These are phyloP conservation scores for Martiniozyma abietophila DNA, from an alignment of 805 yeast genomes.

Conservation along the genomic window DNA sequence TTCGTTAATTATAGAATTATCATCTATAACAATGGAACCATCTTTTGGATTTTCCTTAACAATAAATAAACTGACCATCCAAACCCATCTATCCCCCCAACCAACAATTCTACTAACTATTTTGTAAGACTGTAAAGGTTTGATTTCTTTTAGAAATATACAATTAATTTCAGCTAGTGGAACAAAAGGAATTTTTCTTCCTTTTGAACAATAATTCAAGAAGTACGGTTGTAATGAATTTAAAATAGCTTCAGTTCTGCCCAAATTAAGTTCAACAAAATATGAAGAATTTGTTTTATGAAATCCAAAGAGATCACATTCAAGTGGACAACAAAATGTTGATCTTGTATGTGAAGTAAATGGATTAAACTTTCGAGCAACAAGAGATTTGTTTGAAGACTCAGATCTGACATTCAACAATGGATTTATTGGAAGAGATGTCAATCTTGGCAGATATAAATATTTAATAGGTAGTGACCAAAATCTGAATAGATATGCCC, in stretches of 20 bases:
- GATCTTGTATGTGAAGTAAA: slow-evolving; percentile 9
- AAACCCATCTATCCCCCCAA: slow-evolving; percentile 88
- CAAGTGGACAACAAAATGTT: slow-evolving; percentile 53
- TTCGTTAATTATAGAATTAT: too few species aligned
- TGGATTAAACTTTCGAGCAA: slow-evolving; percentile 1
- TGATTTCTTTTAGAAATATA: slow-evolving; percentile 63
- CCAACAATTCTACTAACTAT: slow-evolving; percentile 55
- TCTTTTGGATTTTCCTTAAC: slow-evolving; percentile 24
- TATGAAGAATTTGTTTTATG: slow-evolving; percentile 88
- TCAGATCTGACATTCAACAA: too few species aligned
- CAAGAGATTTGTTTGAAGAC: background rate
- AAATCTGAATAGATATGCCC: slow-evolving; percentile 57
- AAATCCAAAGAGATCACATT: slow-evolving; percentile 68
- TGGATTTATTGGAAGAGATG: slow-evolving; percentile 7
- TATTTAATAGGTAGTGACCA: slow-evolving; percentile 36
- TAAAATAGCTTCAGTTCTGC: slow-evolving; percentile 57
- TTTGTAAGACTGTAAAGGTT: slow-evolving; percentile 49
- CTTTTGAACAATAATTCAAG: slow-evolving; percentile 17
- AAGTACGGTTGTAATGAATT: slow-evolving; percentile 33
- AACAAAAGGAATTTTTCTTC: slow-evolving; percentile 42
- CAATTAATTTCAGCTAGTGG: slow-evolving; percentile 72
- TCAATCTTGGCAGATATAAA: slow-evolving; percentile 30
- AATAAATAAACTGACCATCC: slow-evolving; percentile 54
- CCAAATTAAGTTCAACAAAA: slow-evolving; percentile 70
- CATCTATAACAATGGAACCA: too few species aligned